Evolutionary conservation across 2,329 filamentous ascomycete species (phyloP), one percentile per base, ranked within the genome.

Genomic region (Metarhizium brunneum): DNA sequence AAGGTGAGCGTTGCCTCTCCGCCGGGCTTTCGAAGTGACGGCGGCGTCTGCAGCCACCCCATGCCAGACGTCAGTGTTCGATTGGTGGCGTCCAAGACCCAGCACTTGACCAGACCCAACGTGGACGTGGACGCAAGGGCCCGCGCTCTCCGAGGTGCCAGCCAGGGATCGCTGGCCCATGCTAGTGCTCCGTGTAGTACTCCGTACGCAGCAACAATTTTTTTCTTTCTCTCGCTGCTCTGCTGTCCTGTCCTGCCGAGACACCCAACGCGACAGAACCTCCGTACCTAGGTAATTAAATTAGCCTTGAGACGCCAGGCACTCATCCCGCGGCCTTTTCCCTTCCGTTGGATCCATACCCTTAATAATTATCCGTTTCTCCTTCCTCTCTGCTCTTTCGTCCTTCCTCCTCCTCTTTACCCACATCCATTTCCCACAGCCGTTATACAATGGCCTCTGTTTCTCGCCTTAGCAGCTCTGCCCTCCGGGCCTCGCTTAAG

Each of bases 391-490:
- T 20, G 18, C 45, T 14, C 25, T 11, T 48, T 6, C 25, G 3
- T 29, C 65, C 63, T 61, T 62, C 57, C 56, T 56, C 59, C 60
- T 60, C 58, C 57, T 60, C 35, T 40, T 42, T 53, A 32, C 25
- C 29, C 20, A n/a, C 47, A 20, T 35, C 42, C 30, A 47, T 25
- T 58, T 42, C 54, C 60, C 61, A 55, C 62, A 47, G 8, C 60
- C 68, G 66, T 68, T 58, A 62, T 64, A 66, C 76, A 76, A 96
- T 96, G 90, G 87, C 90, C 72, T 85, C 90, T 70, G 82, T 89
- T 71, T 77, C 94, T 72, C 87, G 90, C 80, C 75, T 95, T 70
- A 85, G 87, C 77, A 85, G 87, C 69, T 83, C 88, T 73, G 85
- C 89, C 74, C 81, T 97, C 71, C 87, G 92, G 77, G 82, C 89